phyloP scores from a whole-genome alignment of 2,329 filamentous ascomycete species.

The Claviceps spartinae region DNA sequence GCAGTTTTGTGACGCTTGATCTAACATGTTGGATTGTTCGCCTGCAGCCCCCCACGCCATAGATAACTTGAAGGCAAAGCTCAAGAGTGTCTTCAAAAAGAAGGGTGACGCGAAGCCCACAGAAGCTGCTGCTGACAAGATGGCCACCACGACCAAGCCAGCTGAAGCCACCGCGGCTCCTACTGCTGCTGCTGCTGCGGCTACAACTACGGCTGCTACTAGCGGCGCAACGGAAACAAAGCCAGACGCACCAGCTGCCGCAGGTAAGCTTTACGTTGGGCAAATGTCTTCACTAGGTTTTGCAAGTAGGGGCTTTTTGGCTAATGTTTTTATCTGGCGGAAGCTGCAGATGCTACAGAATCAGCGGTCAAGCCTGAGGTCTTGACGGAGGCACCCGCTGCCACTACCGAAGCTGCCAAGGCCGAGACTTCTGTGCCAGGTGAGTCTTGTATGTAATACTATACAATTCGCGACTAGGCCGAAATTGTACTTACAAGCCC shows the following conservation, averaged over 20 bases:
- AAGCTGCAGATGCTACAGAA: conserved; percentile 11
- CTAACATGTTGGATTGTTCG: conserved; percentile 1
- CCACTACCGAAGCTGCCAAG: conserved; percentile 1
- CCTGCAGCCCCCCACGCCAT: conserved; percentile 33
- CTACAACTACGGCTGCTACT: conserved; percentile 16
- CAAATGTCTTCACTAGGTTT: not conserved
- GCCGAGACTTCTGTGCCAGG: conserved; percentile 2
- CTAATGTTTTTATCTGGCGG: conserved; percentile 8
- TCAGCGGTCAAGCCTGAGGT: not conserved
- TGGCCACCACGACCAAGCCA: conserved; percentile 16
- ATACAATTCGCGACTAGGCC: no score
- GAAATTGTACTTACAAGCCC: not conserved
- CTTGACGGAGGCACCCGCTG: not conserved
- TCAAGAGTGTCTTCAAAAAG: conserved; percentile 40
- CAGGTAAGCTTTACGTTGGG: conserved; percentile 13
- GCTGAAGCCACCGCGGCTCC: conserved; percentile 12
- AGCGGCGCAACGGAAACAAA: conserved; percentile 24
- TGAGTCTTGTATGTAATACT: not conserved
- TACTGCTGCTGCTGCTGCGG: conserved; percentile 7
- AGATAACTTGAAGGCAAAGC: conserved; percentile 42
- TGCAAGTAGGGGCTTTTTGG: not conserved
- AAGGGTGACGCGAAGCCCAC: conserved; percentile 23
- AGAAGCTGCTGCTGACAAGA: conserved; percentile 5
- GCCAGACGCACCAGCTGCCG: conserved; percentile 17
- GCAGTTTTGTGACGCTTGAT: not conserved